Conservation (phyloP, 176 grass and related monocot species). For the Puccinellia tenuiflora region DNA sequence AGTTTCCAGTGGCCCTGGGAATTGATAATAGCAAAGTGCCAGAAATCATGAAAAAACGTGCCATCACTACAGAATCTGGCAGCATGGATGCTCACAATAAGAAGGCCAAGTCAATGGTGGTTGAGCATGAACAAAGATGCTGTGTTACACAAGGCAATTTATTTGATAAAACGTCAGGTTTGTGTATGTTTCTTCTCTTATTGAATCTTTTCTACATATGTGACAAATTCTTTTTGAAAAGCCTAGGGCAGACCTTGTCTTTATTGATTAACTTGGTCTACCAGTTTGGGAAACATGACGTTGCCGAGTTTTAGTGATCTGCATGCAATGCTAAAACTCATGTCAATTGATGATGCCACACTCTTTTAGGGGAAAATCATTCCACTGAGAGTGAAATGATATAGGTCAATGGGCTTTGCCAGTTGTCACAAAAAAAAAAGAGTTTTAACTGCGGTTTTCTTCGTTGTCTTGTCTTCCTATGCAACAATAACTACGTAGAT, state of each 20-base stretch:
- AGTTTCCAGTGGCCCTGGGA: slow-evolving; percentile 22
- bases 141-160: slow-evolving; percentile 3
- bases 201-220: too few species aligned
- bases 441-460: not conserved
- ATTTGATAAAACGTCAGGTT: slow-evolving; percentile 20
- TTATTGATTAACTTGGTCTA: not conserved
- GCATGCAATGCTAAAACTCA: not conserved
- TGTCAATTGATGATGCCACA: not conserved
- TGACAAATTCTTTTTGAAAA: too few species aligned
- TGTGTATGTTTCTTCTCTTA: not conserved
- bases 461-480: not conserved
- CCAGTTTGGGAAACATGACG: not conserved
- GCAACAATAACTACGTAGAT: not conserved
- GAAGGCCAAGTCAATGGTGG: slow-evolving; percentile 20
- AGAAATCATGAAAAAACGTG: slow-evolving; percentile 24
- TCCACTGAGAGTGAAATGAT: slow-evolving; percentile 13
- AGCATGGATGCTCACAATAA: slow-evolving; percentile 28
- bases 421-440: not conserved
- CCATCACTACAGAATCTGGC: slow-evolving; percentile 24
- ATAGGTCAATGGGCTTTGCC: not conserved
- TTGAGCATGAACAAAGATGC: slow-evolving; percentile 30
- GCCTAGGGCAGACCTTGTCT: not conserved
- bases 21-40: slow-evolving; percentile 14
- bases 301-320: not conserved
- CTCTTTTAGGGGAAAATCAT: not conserved